Conservation (phyloP, 495 filamentous ascomycete species). For the Penicillium crystallinum region DNA sequence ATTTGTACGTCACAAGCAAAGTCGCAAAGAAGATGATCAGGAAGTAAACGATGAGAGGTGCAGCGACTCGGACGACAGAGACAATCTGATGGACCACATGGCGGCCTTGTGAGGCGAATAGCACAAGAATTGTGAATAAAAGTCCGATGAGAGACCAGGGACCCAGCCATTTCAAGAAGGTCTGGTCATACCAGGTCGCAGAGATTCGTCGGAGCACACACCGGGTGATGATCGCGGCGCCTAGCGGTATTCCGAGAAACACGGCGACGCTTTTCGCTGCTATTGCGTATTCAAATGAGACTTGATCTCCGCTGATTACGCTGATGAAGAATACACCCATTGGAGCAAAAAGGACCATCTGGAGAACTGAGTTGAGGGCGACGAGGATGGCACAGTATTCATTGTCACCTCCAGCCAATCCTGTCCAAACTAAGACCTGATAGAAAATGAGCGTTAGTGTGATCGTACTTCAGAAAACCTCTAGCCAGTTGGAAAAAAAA, state of each 20-base stretch:
- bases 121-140: constrained; percentile 77
- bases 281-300: constrained; percentile 58
- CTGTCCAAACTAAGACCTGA: constrained; percentile 73
- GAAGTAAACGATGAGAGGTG: constrained; percentile 80
- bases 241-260: constrained; percentile 82
- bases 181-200: constrained; percentile 59
- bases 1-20: constrained; percentile 47
- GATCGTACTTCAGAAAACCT: neutral
- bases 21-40: constrained; percentile 66
- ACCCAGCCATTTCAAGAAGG: constrained; percentile 62
- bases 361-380: constrained; percentile 79
- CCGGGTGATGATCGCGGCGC: constrained; percentile 71
- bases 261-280: constrained; percentile 78
- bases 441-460: neutral
- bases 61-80: constrained; percentile 71
- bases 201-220: constrained; percentile 52
- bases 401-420: constrained; percentile 67
- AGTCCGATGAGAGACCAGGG: constrained; percentile 81
- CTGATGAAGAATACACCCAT: constrained; percentile 72
- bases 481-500: neutral
- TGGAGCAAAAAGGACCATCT: constrained; percentile 83
- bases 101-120: constrained; percentile 76
- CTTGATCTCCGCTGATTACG: constrained; percentile 48
- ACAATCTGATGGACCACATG: constrained; percentile 82
- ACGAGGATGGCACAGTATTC: constrained; percentile 92